Conservation (phyloP, 352 stramenopile genomes). For the Globisporangium okanoganense region DNA sequence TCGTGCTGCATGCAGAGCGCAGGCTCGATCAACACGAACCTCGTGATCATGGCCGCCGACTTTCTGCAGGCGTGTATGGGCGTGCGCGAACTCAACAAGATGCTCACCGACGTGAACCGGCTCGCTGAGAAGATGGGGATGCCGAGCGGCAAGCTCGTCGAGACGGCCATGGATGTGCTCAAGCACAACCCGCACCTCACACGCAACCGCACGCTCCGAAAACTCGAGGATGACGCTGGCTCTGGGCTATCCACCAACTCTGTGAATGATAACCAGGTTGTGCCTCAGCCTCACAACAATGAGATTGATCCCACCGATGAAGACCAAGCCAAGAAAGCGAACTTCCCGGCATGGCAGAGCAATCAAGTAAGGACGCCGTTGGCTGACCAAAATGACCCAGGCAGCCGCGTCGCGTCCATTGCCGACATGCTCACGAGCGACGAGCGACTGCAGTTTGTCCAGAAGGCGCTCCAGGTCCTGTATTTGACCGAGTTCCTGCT, state of each 20-base stretch:
- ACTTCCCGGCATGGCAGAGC: no score
- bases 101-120: background rate
- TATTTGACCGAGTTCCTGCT: conserved; percentile 45
- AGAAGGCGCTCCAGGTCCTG: conserved; percentile 21
- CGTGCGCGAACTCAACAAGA: conserved; percentile 25
- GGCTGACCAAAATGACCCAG: no score
- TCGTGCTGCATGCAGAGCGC: conserved; percentile 41
- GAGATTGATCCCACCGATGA: no score
- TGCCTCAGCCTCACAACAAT: no score
- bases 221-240: no score
- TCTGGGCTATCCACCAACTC: no score
- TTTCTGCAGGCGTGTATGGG: conserved; percentile 29
- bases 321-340: no score
- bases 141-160: background rate
- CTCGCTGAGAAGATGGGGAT: background rate
- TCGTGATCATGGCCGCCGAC: conserved; percentile 32
- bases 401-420: no score
- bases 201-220: background rate
- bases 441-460: conserved; percentile 17
- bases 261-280: no score
- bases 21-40: conserved; percentile 23
- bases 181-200: background rate
- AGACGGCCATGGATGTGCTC: background rate
- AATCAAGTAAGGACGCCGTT: no score
- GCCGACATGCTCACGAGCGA: conserved; percentile 9